Conservation (phyloP, 257 asterid genomes). For the Solanum sitiens region DNA sequence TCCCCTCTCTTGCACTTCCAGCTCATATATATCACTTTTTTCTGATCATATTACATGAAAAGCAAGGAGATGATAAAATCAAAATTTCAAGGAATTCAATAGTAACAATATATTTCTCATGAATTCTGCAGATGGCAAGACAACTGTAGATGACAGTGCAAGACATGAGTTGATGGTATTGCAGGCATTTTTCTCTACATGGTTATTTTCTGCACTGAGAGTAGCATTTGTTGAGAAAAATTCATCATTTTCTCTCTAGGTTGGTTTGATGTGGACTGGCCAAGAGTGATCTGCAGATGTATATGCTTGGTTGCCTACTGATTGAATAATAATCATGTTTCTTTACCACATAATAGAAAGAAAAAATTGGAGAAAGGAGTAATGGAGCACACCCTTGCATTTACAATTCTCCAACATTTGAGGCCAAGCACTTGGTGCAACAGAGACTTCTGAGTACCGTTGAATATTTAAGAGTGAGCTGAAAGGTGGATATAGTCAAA, state of each 20-base stretch:
- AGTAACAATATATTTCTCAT: background rate
- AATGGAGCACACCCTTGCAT: background rate
- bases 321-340: background rate
- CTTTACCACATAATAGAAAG: background rate
- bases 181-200: background rate
- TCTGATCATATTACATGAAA: background rate
- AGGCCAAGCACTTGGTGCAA: background rate
- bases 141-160: background rate
- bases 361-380: background rate
- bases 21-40: background rate
- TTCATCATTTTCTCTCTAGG: background rate
- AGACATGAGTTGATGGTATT: background rate
- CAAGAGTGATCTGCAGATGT: background rate
- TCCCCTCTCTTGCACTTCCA: no score
- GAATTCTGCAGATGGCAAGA: background rate
- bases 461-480: background rate
- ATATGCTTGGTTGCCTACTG: background rate
- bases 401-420: background rate
- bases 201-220: background rate
- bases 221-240: background rate
- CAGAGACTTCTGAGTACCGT: background rate
- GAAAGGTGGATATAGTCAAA: background rate
- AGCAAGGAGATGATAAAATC: background rate
- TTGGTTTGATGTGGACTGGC: background rate
- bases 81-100: background rate